Conservation (phyloP, 2,329 filamentous ascomycete genomes). For the Penicillium sp. region DNA sequence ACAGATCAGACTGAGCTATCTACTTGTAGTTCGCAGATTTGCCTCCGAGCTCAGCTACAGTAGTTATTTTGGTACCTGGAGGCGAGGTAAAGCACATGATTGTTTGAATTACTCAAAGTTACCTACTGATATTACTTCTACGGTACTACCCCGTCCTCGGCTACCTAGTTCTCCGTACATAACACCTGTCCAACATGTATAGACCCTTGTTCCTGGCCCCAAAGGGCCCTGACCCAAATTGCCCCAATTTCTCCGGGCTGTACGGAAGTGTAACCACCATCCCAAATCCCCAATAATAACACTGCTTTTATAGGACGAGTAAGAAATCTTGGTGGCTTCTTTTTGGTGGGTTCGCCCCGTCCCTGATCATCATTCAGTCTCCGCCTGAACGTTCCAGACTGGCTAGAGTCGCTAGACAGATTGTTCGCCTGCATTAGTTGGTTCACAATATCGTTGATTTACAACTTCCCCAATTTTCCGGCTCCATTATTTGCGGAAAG, state of each 20-base stretch:
- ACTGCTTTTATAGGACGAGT: not conserved
- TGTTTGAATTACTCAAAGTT: not conserved
- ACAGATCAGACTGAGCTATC: slow-evolving; percentile 22
- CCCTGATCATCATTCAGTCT: slow-evolving; percentile 26
- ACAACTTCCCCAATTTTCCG: slow-evolving; percentile 2
- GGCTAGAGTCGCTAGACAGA: slow-evolving; percentile 11
- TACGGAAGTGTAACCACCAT: not conserved
- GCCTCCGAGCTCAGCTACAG: not conserved
- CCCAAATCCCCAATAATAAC: not conserved
- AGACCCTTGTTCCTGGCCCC: slow-evolving; percentile 5
- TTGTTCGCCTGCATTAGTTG: slow-evolving; percentile 3
- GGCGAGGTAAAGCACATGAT: not conserved
- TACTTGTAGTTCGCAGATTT: not conserved
- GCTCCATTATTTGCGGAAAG: slow-evolving; percentile 9
- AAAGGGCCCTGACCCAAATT: not conserved
- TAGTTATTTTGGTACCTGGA: not conserved
- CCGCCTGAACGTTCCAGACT: slow-evolving; percentile 8
- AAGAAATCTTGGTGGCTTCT: slow-evolving; percentile 14
- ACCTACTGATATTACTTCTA: too few species aligned
- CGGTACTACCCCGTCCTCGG: too few species aligned
- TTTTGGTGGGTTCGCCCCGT: slow-evolving; percentile 16
- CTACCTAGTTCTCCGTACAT: not conserved
- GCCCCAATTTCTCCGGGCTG: not conserved
- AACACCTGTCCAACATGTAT: not conserved
- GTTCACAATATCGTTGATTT: not conserved